A percentile compares a stretch with the other conserved stretches of the same genome.
Evolutionary conservation across 2,329 filamentous ascomycete genomes (phyloP).

Genomic region (Balansia obtecta): DNA sequence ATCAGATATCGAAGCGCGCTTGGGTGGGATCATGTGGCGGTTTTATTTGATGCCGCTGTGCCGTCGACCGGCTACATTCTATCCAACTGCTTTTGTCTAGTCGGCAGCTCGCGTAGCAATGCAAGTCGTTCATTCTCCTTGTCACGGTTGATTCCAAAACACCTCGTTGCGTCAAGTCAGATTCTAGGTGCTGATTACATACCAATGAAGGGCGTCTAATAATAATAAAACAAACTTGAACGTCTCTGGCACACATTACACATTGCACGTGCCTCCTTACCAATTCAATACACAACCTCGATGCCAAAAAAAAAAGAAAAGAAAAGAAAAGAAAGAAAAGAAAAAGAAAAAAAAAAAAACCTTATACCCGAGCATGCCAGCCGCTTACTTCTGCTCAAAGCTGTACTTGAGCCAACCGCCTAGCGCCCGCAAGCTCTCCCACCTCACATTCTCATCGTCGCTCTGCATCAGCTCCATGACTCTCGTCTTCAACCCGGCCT

Average conservation of each 20-base stretch:
- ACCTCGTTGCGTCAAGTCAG: not conserved
- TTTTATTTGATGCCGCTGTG: too few relatives aligned
- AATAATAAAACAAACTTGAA: not conserved
- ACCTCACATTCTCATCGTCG: slow-evolving; percentile 75
- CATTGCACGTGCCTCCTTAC: not conserved
- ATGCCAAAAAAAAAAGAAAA: too few relatives aligned
- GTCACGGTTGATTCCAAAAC: not conserved
- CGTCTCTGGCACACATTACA: not conserved
- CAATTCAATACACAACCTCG: not conserved
- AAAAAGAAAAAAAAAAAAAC: too few relatives aligned
- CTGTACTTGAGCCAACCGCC: slow-evolving; percentile 53
- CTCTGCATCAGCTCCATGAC: slow-evolving; percentile 94
- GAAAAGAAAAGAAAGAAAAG: too few relatives aligned
- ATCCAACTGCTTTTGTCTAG: not conserved
- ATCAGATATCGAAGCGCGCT: slow-evolving; percentile 11
- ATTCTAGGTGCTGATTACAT: slow-evolving; percentile 1
- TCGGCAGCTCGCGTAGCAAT: not conserved
- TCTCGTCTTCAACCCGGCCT: slow-evolving; percentile 68
- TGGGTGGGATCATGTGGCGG: not conserved
- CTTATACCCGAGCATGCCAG: not conserved
- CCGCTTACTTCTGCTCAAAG: slow-evolving; percentile 32
- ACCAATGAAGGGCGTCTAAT: not conserved
- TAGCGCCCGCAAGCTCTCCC: slow-evolving; percentile 82
- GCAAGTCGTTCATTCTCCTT: not conserved
- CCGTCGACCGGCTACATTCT: too few relatives aligned